Percentiles rank a stretch among this genome's conserved stretches.
Conservation (phyloP, 1,284 basidiomycete species). For the Leucoagaricus sp. region DNA sequence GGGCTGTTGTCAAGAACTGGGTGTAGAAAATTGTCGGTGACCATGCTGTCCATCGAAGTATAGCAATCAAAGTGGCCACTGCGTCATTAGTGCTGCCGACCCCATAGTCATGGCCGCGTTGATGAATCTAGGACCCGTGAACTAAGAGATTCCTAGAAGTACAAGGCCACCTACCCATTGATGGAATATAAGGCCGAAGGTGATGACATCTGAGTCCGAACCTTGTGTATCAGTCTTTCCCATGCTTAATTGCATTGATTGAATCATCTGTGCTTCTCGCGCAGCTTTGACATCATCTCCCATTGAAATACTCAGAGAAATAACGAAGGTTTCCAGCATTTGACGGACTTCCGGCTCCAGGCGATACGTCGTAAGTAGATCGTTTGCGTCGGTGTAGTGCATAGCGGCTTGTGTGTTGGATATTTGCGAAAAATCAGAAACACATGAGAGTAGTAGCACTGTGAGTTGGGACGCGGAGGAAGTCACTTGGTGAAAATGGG, state of each 20-base stretch:
- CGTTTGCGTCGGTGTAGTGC: constrained; percentile 53
- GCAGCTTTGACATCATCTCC: constrained; percentile 69
- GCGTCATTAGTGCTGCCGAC: constrained; percentile 58
- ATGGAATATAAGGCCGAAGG: constrained; percentile 60
- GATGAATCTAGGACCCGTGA: constrained; percentile 46
- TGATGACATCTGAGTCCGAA: constrained; percentile 63
- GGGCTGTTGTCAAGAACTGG: constrained; percentile 61
- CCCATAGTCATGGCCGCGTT: constrained; percentile 61
- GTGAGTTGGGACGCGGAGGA: constrained; percentile 63
- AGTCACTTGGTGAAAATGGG: constrained; percentile 62
- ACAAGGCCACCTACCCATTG: constrained; percentile 48
- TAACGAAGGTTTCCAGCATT: constrained; percentile 57
- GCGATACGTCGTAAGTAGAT: constrained; percentile 52
- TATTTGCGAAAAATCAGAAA: constrained; percentile 59
- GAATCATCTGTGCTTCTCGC: constrained; percentile 68
- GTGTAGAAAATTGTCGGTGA: constrained; percentile 66
- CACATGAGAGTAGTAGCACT: constrained; percentile 56
- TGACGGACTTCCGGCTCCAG: constrained; percentile 52
- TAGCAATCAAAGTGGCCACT: constrained; percentile 55
- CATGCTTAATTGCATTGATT: constrained; percentile 55
- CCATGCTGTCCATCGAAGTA: constrained; percentile 68
- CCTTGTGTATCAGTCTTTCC: constrained; percentile 58
- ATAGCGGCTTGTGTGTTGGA: constrained; percentile 58
- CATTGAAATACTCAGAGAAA: constrained; percentile 59
- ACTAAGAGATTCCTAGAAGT: constrained; percentile 13